Evolutionary conservation across 2,329 filamentous ascomycete species (phyloP).

Genomic region (Colletotrichum graminicola): DNA sequence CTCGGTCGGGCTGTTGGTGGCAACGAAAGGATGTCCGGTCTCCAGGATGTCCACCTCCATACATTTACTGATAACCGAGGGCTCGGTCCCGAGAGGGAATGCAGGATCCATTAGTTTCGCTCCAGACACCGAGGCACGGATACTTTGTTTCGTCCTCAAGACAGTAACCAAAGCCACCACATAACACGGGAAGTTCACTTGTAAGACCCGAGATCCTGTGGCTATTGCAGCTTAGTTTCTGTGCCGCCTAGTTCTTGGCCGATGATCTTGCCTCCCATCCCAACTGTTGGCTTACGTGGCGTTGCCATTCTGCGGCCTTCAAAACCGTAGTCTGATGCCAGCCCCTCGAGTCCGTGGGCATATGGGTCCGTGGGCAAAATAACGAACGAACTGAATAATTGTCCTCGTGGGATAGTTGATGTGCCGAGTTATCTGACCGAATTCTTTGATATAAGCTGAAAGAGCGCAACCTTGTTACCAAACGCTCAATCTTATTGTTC

Average conservation of each 20-base stretch:
- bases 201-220: neutral
- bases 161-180: neutral
- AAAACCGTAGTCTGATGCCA: conserved; percentile 9
- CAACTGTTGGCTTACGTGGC: conserved; percentile 24
- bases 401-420: neutral
- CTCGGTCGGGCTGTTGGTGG: no score
- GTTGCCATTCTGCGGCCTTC: conserved; percentile 11
- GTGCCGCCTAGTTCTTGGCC: conserved; percentile 24
- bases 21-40: neutral
- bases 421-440: neutral
- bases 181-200: neutral
- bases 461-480: neutral
- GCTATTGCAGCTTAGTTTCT: neutral
- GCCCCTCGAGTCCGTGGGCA: conserved; percentile 5
- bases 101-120: conserved; percentile 17
- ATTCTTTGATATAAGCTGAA: neutral
- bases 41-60: neutral
- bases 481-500: neutral
- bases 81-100: conserved; percentile 23
- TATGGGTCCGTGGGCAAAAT: conserved; percentile 1
- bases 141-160: conserved; percentile 2
- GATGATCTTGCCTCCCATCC: neutral
- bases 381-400: neutral
- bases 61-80: neutral
- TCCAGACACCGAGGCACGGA: conserved; percentile 34